These are phyloP conservation scores for Xylaria grammica DNA, from an alignment of 495 filamentous ascomycete genomes.

Conservation along the genomic window DNA sequence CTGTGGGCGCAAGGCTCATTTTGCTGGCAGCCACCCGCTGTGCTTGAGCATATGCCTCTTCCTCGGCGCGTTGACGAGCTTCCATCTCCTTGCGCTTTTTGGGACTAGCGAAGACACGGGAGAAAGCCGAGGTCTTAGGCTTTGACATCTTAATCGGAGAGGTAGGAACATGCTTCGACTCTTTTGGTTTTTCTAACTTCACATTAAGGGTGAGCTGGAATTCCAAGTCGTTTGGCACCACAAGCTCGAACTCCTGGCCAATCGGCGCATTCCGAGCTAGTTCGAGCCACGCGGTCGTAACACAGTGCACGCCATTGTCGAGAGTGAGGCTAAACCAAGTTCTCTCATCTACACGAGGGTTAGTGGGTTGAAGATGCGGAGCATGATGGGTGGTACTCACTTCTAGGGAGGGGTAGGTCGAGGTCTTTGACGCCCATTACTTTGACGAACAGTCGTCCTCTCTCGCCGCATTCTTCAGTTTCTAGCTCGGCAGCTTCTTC, in stretches of 20 bases:
- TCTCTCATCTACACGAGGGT: conserved; percentile 68
- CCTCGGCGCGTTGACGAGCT: conserved; percentile 75
- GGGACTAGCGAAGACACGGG: conserved; percentile 88
- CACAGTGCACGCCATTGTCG: conserved; percentile 96
- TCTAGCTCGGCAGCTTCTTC: conserved; percentile 57
- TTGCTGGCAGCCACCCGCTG: conserved; percentile 70
- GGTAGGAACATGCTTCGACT: conserved; percentile 54
- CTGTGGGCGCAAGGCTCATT: conserved; percentile 61
- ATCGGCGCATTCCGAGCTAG: conserved; percentile 92
- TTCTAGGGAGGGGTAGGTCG: conserved; percentile 86
- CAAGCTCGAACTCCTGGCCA: conserved; percentile 96
- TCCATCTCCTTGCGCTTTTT: conserved; percentile 95
- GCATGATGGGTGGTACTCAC: conserved; percentile 55
- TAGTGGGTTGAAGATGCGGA: conserved; percentile 28
- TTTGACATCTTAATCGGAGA: conserved; percentile 65
- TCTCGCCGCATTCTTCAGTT: conserved; percentile 79
- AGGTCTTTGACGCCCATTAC: conserved; percentile 96
- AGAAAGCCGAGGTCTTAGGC: conserved; percentile 82
- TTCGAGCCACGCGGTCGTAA: conserved; percentile 94
- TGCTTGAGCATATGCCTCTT: conserved; percentile 67
- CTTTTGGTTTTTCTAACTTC: conserved; percentile 79
- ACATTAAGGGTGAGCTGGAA: conserved; percentile 97
- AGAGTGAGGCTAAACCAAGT: conserved; percentile 93
- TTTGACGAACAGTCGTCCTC: conserved; percentile 95
- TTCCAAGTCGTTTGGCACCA: conserved; percentile 94